These are phyloP conservation scores for Pichia sp. DNA, from an alignment of 1,139 yeast genomes.

Conservation along the genomic window DNA sequence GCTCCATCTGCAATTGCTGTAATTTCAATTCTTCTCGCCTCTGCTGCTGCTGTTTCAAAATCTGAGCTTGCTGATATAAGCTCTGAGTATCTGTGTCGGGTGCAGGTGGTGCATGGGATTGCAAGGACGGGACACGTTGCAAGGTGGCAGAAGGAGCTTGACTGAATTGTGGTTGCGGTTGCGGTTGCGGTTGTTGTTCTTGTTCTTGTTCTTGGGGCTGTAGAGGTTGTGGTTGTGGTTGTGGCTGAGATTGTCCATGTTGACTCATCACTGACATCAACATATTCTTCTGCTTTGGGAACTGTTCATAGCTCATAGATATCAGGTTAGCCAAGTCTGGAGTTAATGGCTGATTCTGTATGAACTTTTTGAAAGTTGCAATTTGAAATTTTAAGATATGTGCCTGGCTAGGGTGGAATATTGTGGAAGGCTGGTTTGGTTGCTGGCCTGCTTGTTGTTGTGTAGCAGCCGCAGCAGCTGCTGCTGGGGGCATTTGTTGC, in stretches of 20 bases:
- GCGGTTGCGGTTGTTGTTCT: slow-evolving; percentile 2
- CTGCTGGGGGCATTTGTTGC: background rate
- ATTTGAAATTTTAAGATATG: slow-evolving; percentile 64
- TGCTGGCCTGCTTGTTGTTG: no score
- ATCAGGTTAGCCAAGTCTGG: slow-evolving; percentile 40
- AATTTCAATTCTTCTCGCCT: no score
- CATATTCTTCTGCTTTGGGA: slow-evolving; percentile 16
- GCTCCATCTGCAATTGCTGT: no score
- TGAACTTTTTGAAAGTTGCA: slow-evolving; percentile 57
- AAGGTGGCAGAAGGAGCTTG: no score
- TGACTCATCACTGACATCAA: background rate
- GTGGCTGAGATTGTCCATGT: slow-evolving; percentile 11
- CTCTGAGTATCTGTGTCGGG: no score
- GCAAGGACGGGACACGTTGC: no score
- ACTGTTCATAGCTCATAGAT: slow-evolving; percentile 28
- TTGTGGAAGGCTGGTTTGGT: slow-evolving; percentile 18
- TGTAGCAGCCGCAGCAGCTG: slow-evolving; percentile 5
- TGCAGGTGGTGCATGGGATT: no score
- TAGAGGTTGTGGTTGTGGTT: slow-evolving; percentile 8
- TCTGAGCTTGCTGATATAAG: no score
- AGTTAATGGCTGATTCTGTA: slow-evolving; percentile 55
- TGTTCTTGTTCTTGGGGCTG: background rate
- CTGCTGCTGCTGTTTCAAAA: no score
- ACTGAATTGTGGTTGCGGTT: slow-evolving; percentile 4
- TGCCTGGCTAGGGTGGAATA: slow-evolving; percentile 56